Percentiles rank a stretch among this genome's conserved stretches.
These are phyloP conservation scores for Coccomyxa sp. DNA, from an alignment of 139 green algal genomes.

Conservation along the genomic window DNA sequence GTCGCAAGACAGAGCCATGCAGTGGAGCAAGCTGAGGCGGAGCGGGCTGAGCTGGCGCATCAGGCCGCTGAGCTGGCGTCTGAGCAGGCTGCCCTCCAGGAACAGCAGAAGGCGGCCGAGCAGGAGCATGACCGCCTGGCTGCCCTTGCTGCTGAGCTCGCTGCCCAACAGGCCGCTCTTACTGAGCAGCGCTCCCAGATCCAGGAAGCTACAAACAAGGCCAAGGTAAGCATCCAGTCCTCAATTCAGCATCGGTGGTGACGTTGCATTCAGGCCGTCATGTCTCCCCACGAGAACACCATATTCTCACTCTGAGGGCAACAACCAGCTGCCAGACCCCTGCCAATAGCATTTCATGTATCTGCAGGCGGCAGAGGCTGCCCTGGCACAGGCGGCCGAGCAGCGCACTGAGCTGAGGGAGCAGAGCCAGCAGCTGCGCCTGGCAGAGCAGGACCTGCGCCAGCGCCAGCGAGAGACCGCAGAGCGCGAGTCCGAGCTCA, in stretches of 20 bases:
- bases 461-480: conserved; percentile 15
- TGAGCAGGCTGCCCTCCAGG: conserved; percentile 11
- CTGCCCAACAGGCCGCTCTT: not conserved
- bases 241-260: no score
- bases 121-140: conserved; percentile 4
- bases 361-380: conserved; percentile 7
- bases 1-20: no score
- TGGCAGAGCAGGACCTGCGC: conserved; percentile 24
- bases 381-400: not conserved
- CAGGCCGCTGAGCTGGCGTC: conserved; percentile 13
- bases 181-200: no score
- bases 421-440: not conserved
- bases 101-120: conserved; percentile 17
- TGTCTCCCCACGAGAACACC: no score
- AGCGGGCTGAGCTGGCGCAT: conserved; percentile 10
- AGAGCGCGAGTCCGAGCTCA: not conserved
- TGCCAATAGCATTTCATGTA: no score
- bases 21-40: conserved; percentile 14
- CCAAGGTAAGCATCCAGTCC: no score
- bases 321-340: no score
- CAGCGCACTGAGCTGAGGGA: not conserved
- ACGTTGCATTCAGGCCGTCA: no score
- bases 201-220: no score
- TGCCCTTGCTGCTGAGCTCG: conserved; percentile 3
- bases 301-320: no score